Conservation (phyloP, 257 asterid genomes). For the Petrea volubilis region DNA sequence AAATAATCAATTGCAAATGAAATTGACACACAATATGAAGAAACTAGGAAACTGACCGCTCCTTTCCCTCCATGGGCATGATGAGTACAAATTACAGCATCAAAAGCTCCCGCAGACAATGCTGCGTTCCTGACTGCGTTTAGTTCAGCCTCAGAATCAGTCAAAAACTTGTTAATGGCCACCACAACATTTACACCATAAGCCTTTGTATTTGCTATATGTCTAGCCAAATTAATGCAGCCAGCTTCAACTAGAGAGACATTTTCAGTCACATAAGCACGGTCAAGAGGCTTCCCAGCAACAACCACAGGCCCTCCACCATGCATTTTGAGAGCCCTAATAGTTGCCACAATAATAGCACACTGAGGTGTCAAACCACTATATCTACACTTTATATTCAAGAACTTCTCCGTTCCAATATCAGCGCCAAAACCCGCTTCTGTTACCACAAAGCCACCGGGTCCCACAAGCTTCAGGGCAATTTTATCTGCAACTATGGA, state of each 20-base stretch:
- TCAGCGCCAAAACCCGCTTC: slow-evolving; percentile 99
- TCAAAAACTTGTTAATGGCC: slow-evolving; percentile 85
- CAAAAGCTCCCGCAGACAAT: slow-evolving; percentile 90
- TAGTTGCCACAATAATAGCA: slow-evolving; percentile 89
- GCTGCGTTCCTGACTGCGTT: slow-evolving; percentile 78
- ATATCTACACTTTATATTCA: slow-evolving; percentile 94
- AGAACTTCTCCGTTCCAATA: slow-evolving; percentile 94
- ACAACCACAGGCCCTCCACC: slow-evolving; percentile 97
- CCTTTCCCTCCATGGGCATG: slow-evolving; percentile 99
- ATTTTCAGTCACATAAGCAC: slow-evolving; percentile 86
- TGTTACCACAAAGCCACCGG: slow-evolving; percentile 90
- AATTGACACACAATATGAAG: not conserved
- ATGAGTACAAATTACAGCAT: slow-evolving; percentile 90
- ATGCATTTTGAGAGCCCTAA: slow-evolving; percentile 96
- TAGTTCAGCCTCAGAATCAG: slow-evolving; percentile 88
- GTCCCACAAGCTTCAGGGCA: slow-evolving; percentile 90
- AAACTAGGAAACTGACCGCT: slow-evolving; percentile 70
- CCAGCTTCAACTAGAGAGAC: slow-evolving; percentile 93
- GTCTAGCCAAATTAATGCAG: slow-evolving; percentile 80
- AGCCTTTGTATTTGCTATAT: slow-evolving; percentile 73
- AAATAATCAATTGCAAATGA: not conserved
- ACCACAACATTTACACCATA: slow-evolving; percentile 97
- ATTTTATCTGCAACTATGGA: slow-evolving; percentile 93
- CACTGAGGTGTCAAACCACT: slow-evolving; percentile 92
- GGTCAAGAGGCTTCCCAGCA: slow-evolving; percentile 95